Evolutionary conservation across 805 yeast species (phyloP).

Genomic region (Suhomyces canberraensis): DNA sequence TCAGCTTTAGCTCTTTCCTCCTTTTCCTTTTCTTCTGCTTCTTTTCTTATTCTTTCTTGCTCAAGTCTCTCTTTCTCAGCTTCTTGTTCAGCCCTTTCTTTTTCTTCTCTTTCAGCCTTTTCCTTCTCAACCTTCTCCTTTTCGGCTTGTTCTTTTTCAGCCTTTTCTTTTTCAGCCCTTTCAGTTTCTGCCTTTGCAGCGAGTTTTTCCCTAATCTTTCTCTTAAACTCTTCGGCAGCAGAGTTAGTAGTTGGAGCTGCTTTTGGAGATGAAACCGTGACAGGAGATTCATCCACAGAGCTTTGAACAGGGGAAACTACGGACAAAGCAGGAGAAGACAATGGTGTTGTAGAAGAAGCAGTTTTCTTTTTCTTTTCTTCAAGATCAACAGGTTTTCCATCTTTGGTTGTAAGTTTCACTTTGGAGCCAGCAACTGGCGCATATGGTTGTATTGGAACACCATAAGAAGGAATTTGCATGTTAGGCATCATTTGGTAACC

Average conservation of each 20-base stretch:
- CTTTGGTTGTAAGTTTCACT: conserved; percentile 40
- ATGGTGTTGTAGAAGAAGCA: conserved; percentile 26
- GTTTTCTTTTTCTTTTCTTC: conserved; percentile 37
- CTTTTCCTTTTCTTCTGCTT: conserved; percentile 7
- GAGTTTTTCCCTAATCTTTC: conserved; percentile 28
- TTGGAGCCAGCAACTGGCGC: conserved; percentile 17
- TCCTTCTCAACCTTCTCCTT: conserved; percentile 9
- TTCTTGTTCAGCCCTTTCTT: conserved; percentile 6
- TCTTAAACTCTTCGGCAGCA: conserved; percentile 37
- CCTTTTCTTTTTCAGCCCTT: conserved; percentile 11
- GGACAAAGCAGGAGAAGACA: conserved; percentile 27
- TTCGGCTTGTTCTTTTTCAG: conserved; percentile 7
- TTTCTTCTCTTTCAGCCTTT: conserved; percentile 5
- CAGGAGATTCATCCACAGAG: conserved; percentile 5
- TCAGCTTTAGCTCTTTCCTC: conserved; percentile 4
- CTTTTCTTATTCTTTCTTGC: conserved; percentile 4
- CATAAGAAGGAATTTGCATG: conserved; percentile 9
- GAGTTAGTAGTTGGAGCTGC: conserved; percentile 7
- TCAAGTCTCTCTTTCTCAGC: conserved; percentile 4
- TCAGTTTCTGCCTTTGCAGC: conserved; percentile 8
- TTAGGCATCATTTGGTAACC: conserved; percentile 18
- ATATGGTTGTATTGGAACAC: conserved; percentile 8
- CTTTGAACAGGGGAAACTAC: conserved; percentile 8
- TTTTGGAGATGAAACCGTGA: conserved; percentile 9
- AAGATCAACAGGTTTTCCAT: conserved; percentile 40